A percentile compares a stretch with the other conserved stretches of the same genome.
Evolutionary conservation across 768 basidiomycete genomes (phyloP).

Genomic region (Lactifluus piperatus): DNA sequence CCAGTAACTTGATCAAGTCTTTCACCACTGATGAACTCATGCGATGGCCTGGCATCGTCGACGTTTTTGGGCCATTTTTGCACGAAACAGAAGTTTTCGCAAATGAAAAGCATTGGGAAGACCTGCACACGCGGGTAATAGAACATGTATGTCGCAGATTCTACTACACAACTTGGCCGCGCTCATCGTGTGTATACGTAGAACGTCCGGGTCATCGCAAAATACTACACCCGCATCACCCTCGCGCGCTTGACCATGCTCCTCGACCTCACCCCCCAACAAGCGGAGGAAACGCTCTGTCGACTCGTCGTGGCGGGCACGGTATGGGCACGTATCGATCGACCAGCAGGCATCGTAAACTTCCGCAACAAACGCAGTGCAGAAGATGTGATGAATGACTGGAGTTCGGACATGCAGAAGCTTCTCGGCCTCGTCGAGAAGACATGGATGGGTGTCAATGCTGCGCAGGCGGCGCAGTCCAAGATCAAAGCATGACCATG

Average conservation of each 20-base stretch:
- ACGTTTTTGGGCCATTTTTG: constrained; percentile 78
- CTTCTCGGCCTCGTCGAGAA: constrained; percentile 89
- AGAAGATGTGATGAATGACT: constrained; percentile 95
- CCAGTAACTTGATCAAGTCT: constrained; percentile 89
- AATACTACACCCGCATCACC: constrained; percentile 93
- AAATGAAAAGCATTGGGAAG: constrained; percentile 79
- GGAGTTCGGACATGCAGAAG: constrained; percentile 95
- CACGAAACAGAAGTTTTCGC: constrained; percentile 76
- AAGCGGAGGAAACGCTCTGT: constrained; percentile 85
- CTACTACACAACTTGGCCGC: neutral
- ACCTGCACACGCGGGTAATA: constrained; percentile 89
- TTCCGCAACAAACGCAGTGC: constrained; percentile 77
- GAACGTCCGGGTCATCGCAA: constrained; percentile 92
- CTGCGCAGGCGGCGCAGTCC: constrained; percentile 77
- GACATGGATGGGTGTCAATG: constrained; percentile 97
- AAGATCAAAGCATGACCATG: constrained; percentile 37
- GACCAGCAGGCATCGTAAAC: constrained; percentile 81
- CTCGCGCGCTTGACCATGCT: constrained; percentile 74
- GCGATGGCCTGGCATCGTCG: constrained; percentile 93
- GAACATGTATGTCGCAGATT: constrained; percentile 68
- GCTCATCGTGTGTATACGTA: constrained; percentile 27
- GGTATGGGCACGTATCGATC: constrained; percentile 89
- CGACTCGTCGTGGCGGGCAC: constrained; percentile 87
- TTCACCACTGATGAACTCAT: constrained; percentile 90
- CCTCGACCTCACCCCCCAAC: constrained; percentile 71